Conservation (phyloP, 2,329 filamentous ascomycete species). For the Fusarium tjaetaba region DNA sequence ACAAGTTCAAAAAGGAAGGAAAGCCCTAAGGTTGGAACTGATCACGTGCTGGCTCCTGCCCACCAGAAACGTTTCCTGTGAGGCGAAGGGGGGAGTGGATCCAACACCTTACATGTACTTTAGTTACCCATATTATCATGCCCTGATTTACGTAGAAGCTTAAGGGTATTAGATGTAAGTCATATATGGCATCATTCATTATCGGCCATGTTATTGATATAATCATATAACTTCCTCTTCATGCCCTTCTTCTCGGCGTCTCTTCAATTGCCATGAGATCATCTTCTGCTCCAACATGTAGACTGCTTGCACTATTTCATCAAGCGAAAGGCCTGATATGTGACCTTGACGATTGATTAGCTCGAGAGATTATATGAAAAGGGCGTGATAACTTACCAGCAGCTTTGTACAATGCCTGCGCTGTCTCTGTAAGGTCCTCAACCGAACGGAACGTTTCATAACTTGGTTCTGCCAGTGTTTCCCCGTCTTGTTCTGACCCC, state of each 20-base stretch:
- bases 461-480: not conserved
- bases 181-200: not conserved
- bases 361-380: not conserved
- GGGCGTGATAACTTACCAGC: slow-evolving; percentile 42
- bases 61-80: not conserved
- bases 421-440: slow-evolving; percentile 46
- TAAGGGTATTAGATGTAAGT: not conserved
- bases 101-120: not conserved
- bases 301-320: slow-evolving; percentile 49
- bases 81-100: not conserved
- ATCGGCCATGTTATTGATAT: not conserved
- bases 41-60: slow-evolving; percentile 42
- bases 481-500: not conserved
- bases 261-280: slow-evolving; percentile 47
- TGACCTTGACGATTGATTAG: slow-evolving; percentile 41
- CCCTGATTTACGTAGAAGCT: not conserved
- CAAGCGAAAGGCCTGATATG: slow-evolving; percentile 48
- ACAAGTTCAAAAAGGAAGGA: slow-evolving; percentile 41
- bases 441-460: slow-evolving; percentile 48
- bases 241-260: not conserved
- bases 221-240: not conserved
- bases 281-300: slow-evolving; percentile 53
- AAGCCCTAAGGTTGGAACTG: slow-evolving; percentile 50
- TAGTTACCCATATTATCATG: slow-evolving; percentile 19
- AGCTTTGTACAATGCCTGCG: slow-evolving; percentile 47